Base-by-base conservation (phyloP, 306 rosid genomes). In the Begonia peltatifolia region DNA sequence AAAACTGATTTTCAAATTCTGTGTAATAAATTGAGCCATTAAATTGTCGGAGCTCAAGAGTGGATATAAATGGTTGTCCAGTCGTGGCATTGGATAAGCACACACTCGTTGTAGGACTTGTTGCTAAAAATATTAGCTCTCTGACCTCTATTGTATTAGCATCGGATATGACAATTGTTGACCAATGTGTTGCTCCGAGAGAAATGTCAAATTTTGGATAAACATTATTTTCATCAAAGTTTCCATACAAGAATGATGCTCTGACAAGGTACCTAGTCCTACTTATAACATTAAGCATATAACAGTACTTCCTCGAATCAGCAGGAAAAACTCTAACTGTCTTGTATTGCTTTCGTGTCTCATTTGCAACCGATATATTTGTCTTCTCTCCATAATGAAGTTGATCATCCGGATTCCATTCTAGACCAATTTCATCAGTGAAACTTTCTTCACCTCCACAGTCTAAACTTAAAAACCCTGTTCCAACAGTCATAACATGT, bases 1-100 rank as follows among this genome's bases (percentile, higher is more conserved):
- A 90, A 71, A 63, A 76, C 18, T 50, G 74, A 49, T 81, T 68
- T 60, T 90, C 99, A 56, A 4, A 67, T 0, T 63, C 76, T 15
- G 95, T 78, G 52, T 63, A 86, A 57, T 90, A 90, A 61, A 66
- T 59, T 0, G 99, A 90, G 58, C 95, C 95, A 60, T 90, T 90
- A 79, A 90, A 90, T 60, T 86, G 95, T 48, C 99, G 81, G 49
- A 90, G 95, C 75, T 90, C 99, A 56, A 90, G 94, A 0, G 99
- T 83, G 11, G 99, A 90, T 66, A 90, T 86, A 73, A 90, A 90
- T 41, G 95, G 99, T 46, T 76, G 71, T 57, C 99, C 99, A 6
- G 99, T 90, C 18, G 99, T 90, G 50, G 99, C 99, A 81, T 90
- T 90, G 64, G 99, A 90, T 62, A 90, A 72, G 57, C 99, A 90